A percentile compares a stretch with the other conserved stretches of the same genome.
Evolutionary conservation across 768 basidiomycete genomes (phyloP).

Genomic region (Lentinula sp.): DNA sequence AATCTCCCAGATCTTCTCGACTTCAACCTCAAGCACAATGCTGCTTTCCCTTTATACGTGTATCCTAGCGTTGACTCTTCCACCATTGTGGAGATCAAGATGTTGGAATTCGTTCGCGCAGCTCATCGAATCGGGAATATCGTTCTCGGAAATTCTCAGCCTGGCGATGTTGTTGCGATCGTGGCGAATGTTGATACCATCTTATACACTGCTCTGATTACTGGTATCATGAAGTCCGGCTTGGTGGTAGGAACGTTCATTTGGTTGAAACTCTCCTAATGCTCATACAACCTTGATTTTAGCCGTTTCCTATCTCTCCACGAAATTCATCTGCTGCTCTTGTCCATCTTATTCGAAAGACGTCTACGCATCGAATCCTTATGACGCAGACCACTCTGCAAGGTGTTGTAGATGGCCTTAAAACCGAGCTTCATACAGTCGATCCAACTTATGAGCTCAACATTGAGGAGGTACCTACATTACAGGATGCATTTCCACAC

Average conservation of each 20-base stretch:
- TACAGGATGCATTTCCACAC: conserved; percentile 19
- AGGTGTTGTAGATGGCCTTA: conserved; percentile 16
- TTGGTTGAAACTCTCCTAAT: conserved; percentile 1
- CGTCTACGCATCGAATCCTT: conserved; percentile 24
- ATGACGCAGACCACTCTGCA: conserved; percentile 18
- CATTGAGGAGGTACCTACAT: conserved; percentile 11
- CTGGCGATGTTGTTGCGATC: conserved; percentile 22
- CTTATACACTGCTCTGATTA: conserved; percentile 18
- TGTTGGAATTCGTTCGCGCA: conserved; percentile 21
- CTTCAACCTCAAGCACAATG: conserved; percentile 29
- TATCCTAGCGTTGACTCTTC: conserved; percentile 19
- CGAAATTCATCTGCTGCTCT: conserved; percentile 29
- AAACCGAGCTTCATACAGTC: conserved; percentile 3
- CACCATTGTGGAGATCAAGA: conserved; percentile 14
- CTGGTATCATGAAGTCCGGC: conserved; percentile 21
- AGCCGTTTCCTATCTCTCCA: conserved; percentile 32
- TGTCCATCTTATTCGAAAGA: conserved; percentile 21
- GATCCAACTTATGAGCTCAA: conserved; percentile 6
- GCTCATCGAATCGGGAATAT: conserved; percentile 22
- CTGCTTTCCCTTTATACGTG: conserved; percentile 21
- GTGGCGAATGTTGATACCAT: conserved; percentile 24
- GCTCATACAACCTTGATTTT: background rate
- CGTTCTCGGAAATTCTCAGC: conserved; percentile 11
- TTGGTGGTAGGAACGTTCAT: conserved; percentile 19
- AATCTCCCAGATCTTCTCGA: conserved; percentile 24